A percentile compares a stretch with the other conserved stretches of the same genome.
These are phyloP conservation scores for Picea glauca DNA, from an alignment of 75 land plant species.

Conservation along the genomic window DNA sequence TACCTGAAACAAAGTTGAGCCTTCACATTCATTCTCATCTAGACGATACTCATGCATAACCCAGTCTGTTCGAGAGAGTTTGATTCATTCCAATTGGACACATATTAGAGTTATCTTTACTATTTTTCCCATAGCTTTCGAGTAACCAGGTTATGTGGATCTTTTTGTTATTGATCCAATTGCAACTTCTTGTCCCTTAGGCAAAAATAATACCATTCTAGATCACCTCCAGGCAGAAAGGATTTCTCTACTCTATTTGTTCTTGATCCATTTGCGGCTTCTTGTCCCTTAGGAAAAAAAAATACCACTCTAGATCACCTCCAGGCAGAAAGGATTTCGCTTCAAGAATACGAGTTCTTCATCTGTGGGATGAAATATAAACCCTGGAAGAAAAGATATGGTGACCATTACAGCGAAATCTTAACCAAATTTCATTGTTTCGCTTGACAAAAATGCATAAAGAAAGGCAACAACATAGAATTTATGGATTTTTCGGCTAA, in stretches of 20 bases:
- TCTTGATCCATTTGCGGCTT: conserved; percentile 16
- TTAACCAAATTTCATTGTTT: not conserved
- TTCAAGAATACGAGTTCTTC: conserved; percentile 24
- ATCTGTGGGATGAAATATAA: conserved; percentile 36
- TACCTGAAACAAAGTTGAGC: conserved; percentile 1
- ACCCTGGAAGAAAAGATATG: conserved; percentile 21
- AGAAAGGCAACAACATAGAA: not conserved
- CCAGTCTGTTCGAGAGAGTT: conserved; percentile 13
- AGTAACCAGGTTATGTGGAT: conserved; percentile 16
- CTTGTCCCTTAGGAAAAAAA: conserved; percentile 1
- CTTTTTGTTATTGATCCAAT: conserved; percentile 14
- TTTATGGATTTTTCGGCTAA: not conserved
- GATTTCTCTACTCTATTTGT: conserved; percentile 13
- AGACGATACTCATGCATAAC: conserved; percentile 17
- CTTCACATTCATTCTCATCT: not conserved
- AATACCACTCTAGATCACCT: not conserved
- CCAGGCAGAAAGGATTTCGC: not conserved
- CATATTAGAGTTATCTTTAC: conserved; percentile 6
- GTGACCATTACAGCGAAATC: not conserved
- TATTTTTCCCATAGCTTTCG: conserved; percentile 27
- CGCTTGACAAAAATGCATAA: not conserved
- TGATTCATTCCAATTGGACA: conserved; percentile 12
- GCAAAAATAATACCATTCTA: not conserved
- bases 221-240: not conserved
- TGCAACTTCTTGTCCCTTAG: conserved; percentile 14